Evolutionary conservation across 1,139 yeast species (phyloP), one percentile per base, ranked within the genome.

Genomic region (Blastobotrys illinoisensis): DNA sequence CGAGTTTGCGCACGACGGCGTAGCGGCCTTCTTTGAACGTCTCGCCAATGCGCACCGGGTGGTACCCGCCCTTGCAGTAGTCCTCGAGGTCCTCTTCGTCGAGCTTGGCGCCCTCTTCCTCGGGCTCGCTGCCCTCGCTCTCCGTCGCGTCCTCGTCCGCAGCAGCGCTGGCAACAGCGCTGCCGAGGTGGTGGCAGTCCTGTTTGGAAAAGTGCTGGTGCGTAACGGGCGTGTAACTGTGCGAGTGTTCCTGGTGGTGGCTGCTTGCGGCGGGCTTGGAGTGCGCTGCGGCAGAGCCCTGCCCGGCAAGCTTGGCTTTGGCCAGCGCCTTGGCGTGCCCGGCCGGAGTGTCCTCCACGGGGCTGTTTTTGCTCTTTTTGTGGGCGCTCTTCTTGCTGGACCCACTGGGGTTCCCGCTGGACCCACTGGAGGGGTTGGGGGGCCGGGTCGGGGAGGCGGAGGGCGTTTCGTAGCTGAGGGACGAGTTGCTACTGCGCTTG

Each of bases 21-120:
- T 89, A 89, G 48, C 80, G 73, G 20, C 80, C 80, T 53, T 84
- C 74, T 58, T 82, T 81, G 58, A 72, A 74, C 44, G 71, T 72
- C 66, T 89, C 97, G 13, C 95, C 95, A 47, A 86, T 78, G 58
- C 73, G 78, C 26, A 90, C 90, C 0, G 96, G 95, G 64, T 89
- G 96, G 69, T 89, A 89, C 0, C 97, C 97, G 5, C 96, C 96
- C 16, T 80, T 79, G 54, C 81, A 78, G 69, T 89, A 89, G 66
- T 89, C 96, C 49, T 77, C 76, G 48, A 77, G 74, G 60, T 82
- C 83, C 69, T 89, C 97, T 66, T 88, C 96, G 50, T 74, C 75
- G 14, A 60, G 65, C 44, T 56, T 50, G 19, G 50, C 28, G 45
- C 54, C 62, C 13, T 48, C 59, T 21, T 57, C 51, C 23, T 58